Percentiles rank a stretch among this genome's conserved stretches.
These are phyloP conservation scores for Saprolegnia parasitica DNA, from an alignment of 352 stramenopile genomes.

Conservation along the genomic window DNA sequence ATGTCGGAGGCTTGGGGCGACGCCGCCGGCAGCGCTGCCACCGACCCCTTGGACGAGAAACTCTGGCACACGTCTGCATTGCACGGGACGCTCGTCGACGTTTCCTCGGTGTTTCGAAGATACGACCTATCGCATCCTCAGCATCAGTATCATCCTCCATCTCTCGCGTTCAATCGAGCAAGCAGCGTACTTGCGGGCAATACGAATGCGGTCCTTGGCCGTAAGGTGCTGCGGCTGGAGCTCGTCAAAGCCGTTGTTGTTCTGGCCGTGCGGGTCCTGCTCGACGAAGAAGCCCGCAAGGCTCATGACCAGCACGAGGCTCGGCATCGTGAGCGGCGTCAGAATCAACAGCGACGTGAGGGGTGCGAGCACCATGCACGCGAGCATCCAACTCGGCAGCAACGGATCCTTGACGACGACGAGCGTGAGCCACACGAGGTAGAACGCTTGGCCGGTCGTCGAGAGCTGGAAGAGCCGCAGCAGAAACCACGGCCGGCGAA, in stretches of 20 bases:
- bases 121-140: neutral
- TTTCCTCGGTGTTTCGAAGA: neutral
- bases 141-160: neutral
- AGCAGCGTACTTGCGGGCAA: slow-evolving; percentile 10
- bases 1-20: slow-evolving; percentile 8
- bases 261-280: slow-evolving; percentile 39
- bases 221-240: neutral
- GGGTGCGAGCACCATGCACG: slow-evolving; percentile 64
- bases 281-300: slow-evolving; percentile 83
- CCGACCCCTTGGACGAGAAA: neutral
- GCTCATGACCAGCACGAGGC: slow-evolving; percentile 82
- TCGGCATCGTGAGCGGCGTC: slow-evolving; percentile 82
- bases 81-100: neutral
- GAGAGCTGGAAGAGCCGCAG: slow-evolving; percentile 80
- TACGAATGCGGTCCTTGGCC: slow-evolving; percentile 25
- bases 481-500: slow-evolving; percentile 62
- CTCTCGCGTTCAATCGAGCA: neutral
- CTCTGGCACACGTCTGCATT: neutral
- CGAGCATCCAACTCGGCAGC: slow-evolving; percentile 39
- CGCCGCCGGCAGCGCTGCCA: neutral
- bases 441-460: slow-evolving; percentile 82
- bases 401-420: slow-evolving; percentile 38
- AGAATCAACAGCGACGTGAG: slow-evolving; percentile 65
- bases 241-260: slow-evolving; percentile 17
- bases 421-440: slow-evolving; percentile 80